Evolutionary conservation across 495 filamentous ascomycete genomes (phyloP), one percentile per base, ranked within the genome.

Genomic region (Pyrenula aspistea): DNA sequence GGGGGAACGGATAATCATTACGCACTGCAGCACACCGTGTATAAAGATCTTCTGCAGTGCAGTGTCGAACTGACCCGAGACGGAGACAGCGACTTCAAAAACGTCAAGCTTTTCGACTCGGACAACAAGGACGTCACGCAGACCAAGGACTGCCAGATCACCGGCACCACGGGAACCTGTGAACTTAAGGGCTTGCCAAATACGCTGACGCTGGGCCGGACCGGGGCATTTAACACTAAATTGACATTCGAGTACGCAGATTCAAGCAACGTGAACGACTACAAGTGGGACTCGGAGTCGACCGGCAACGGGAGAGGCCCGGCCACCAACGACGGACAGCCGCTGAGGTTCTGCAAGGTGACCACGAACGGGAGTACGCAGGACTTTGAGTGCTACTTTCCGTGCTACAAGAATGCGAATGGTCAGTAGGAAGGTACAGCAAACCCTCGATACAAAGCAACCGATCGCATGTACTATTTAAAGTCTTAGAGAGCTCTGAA

Each of bases 1-100:
- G n/a, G 21, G 19, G 55, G 36, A 12, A 51, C 36, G 15, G 55
- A 56, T 42, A 56, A 56, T 24, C 55, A 56, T 42, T 56, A 56
- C 36, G 49, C 55, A 10, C 36, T 56, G 23, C 36, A 56, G 24
- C 2, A 56, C 42, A 56, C 55, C 2, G 55, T 42, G 20, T 56
- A 56, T 23, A 51, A 51, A 8, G 55, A 56, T 42, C 23, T 56
- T 12, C 22, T 54, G 15, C 55, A 56, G 48, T 56, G 55, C 55
- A 56, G 55, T 51, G 55, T 56, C 1, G 55, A 56, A 47, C 55
- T 56, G 3, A 56, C 55, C 22, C 36, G 55, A 8, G 48, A 53
- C 36, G 55, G 49, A 25, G 55, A 56, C 36, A 53, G 49, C 36
- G 48, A 51, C 24, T 56, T 56, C 36, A 53, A 56, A 22, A 42